Conservation (phyloP, 257 asterid genomes). For the Penstemon eatonii region DNA sequence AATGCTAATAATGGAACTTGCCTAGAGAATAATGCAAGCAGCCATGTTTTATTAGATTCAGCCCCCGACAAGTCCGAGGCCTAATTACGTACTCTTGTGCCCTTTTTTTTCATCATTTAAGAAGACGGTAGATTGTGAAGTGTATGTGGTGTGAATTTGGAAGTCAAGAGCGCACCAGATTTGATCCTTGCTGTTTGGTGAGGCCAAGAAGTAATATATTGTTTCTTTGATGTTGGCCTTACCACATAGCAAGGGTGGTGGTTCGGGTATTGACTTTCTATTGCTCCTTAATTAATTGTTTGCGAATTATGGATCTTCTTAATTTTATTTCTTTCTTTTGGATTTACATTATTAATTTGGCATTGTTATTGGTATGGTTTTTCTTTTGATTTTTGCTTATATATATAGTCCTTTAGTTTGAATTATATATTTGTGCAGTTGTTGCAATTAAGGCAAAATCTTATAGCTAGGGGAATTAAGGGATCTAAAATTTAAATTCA, state of each 20-base stretch:
- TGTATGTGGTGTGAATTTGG: conserved; percentile 26
- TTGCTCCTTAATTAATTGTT: conserved; percentile 20
- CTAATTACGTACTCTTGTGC: conserved; percentile 33
- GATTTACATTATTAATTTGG: not conserved
- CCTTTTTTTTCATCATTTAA: conserved; percentile 6
- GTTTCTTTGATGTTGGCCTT: conserved; percentile 17
- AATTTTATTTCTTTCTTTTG: conserved; percentile 1
- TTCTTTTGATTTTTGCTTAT: not conserved
- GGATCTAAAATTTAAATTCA: too few species aligned
- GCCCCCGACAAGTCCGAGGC: conserved; percentile 32
- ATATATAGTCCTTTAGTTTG: not conserved
- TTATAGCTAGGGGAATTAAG: too few species aligned
- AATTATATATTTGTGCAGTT: too few species aligned
- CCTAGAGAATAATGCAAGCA: too few species aligned
- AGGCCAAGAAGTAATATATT: conserved; percentile 19
- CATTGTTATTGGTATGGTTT: not conserved
- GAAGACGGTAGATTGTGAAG: conserved; percentile 30
- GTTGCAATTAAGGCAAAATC: too few species aligned
- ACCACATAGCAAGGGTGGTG: conserved; percentile 59
- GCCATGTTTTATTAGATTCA: too few species aligned
- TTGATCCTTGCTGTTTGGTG: conserved; percentile 53
- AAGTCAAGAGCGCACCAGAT: conserved; percentile 99
- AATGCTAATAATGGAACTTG: not conserved
- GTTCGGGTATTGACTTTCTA: conserved; percentile 99
- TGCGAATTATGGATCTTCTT: conserved; percentile 12